Base-by-base conservation (phyloP, 805 yeast species). In the Allodekkera sacchari region DNA sequence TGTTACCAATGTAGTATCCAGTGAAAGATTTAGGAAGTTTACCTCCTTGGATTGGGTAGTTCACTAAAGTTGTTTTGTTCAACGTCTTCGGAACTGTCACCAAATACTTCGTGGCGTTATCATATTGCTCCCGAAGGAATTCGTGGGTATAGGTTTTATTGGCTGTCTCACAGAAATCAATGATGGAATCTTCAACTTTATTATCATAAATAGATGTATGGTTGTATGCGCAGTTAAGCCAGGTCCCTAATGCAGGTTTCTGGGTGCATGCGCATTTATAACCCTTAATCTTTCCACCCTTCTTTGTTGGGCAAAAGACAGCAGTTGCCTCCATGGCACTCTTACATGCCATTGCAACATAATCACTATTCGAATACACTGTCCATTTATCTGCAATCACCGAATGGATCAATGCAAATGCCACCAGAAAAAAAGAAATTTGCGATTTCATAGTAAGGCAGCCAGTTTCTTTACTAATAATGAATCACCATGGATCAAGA, bases 51-150 rank as follows among this genome's bases (percentile, higher is more conserved):
- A 66, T 55, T 6, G 76, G 76, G 30, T 45, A 51, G 36, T 56
- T 33, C 36, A 53, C 57, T 7, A 52, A 12, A 24, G 39, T 39
- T 2, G 59, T 45, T 5, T 38, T 35, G 35, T 61, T 59, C 7
- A 21, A 9, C 23, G 11, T 21, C n/a, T n/a, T 21, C n/a, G 23
- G 43, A 53, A 64, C 27, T 49, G 59, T 51, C 5, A 58, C 51
- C 37, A 65, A 47, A 40, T 59, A 59, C 3, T 52, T 30, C 6
- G 72, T 53, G 4, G 72, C 73, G 38, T 64, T 66, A 4, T 48
- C 41, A 34, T 59, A 68, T 4, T 65, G 50, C 4, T 44, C 54
- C n/a, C 54, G 41, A 32, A 64, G 50, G 12, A 48, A 47, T 11
- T 48, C 56, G 21, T 34, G 35, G 1, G 71, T 61, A 28, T 60